A percentile compares a stretch with the other conserved stretches of the same genome.
phyloP scores from a whole-genome alignment of 805 yeast genomes.

The Saturnispora besseyi region DNA sequence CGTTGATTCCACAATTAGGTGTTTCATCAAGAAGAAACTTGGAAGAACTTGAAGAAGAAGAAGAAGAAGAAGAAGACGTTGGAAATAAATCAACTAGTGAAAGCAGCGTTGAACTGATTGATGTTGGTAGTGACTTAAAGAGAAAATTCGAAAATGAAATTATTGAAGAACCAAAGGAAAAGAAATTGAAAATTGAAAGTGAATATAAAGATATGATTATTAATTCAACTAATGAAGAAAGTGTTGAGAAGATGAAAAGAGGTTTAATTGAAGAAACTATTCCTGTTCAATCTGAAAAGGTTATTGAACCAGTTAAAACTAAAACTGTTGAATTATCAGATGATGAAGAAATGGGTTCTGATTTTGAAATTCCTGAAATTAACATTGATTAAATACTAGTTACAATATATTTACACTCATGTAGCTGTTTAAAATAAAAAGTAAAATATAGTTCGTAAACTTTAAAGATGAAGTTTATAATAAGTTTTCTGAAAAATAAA shows the following conservation, averaged over 20 bases:
- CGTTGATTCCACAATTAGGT: conserved; percentile 29
- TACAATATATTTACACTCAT: background rate
- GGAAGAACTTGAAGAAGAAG: conserved; percentile 1
- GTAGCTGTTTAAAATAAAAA: background rate
- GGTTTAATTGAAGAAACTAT: conserved; percentile 7
- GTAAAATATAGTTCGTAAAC: background rate
- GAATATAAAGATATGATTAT: conserved; percentile 15
- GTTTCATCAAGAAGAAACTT: conserved; percentile 5
- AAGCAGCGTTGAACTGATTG: conserved; percentile 7
- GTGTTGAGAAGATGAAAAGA: conserved; percentile 2
- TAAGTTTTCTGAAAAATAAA: background rate
- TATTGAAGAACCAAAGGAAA: conserved; percentile 4
- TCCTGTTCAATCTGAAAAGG: conserved; percentile 5
- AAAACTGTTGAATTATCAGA: conserved; percentile 6
- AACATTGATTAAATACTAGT: conserved; percentile 23
- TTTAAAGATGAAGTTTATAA: background rate
- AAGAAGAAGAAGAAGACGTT: conserved; percentile 15
- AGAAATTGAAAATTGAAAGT: conserved; percentile 2
- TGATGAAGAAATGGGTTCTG: conserved; percentile 24
- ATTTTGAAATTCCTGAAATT: conserved; percentile 31
- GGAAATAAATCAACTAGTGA: conserved; percentile 8
- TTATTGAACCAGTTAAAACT: conserved; percentile 19
- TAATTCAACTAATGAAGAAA: conserved; percentile 8
- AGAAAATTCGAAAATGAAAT: conserved; percentile 12
- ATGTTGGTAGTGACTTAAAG: conserved; percentile 8